These are phyloP conservation scores for Suhomyces guaymorum DNA, from an alignment of 1,139 yeast genomes.

Conservation along the genomic window DNA sequence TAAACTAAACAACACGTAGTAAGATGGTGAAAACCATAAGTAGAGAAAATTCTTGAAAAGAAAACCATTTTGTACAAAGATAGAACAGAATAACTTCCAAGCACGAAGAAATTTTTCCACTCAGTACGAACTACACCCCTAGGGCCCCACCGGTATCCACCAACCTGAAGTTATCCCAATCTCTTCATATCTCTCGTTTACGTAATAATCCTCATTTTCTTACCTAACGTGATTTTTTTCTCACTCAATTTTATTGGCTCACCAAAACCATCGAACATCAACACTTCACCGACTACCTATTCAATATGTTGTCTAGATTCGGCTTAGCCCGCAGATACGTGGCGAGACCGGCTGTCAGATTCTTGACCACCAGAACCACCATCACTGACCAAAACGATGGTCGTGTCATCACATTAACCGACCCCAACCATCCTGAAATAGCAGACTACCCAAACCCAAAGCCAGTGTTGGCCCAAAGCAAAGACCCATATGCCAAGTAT, in stretches of 20 bases:
- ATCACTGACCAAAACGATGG: conserved; percentile 47
- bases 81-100: too few relatives aligned
- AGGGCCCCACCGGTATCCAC: too few relatives aligned
- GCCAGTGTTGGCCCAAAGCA: conserved; percentile 57
- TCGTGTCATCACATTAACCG: conserved; percentile 43
- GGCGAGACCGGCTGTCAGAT: conserved; percentile 21
- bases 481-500: conserved; percentile 71
- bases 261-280: conserved; percentile 9
- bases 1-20: not conserved
- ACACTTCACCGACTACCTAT: not conserved
- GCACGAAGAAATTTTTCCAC: too few relatives aligned
- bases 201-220: too few relatives aligned
- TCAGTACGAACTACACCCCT: too few relatives aligned
- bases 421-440: conserved; percentile 46
- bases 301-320: conserved; percentile 32
- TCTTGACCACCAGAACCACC: conserved; percentile 38
- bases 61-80: too few relatives aligned
- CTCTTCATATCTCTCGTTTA: too few relatives aligned
- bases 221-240: conserved; percentile 9
- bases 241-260: conserved; percentile 26
- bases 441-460: conserved; percentile 46
- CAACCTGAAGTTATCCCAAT: too few relatives aligned
- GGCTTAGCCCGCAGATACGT: conserved; percentile 23
- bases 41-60: not conserved
- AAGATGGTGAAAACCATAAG: too few relatives aligned